Evolutionary conservation across 768 basidiomycete genomes (phyloP).

Genomic region (Boletus rubroflammeus): DNA sequence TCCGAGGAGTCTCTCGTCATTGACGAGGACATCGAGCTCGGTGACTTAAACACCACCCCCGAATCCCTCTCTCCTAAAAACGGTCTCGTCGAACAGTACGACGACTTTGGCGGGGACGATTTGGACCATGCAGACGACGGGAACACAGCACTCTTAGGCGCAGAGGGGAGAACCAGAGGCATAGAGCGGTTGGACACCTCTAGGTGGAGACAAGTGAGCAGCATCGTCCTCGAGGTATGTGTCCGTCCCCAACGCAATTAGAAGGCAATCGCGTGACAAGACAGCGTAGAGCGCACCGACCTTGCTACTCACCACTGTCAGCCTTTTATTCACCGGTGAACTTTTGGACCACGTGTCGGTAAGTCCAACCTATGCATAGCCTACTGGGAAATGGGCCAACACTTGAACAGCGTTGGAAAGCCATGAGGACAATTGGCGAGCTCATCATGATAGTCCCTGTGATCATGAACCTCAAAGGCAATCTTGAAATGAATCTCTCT

Average conservation of each 20-base stretch:
- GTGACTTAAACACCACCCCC: slow-evolving; percentile 25
- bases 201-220: slow-evolving; percentile 53
- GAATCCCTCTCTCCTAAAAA: slow-evolving; percentile 21
- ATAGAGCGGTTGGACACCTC: slow-evolving; percentile 21
- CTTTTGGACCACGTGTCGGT: slow-evolving; percentile 86
- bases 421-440: slow-evolving; percentile 88
- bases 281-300: slow-evolving; percentile 75
- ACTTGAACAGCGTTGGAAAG: slow-evolving; percentile 69
- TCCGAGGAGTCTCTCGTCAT: neutral
- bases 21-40: slow-evolving; percentile 32
- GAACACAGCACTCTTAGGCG: slow-evolving; percentile 42
- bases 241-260: neutral
- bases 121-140: slow-evolving; percentile 33
- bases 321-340: slow-evolving; percentile 87
- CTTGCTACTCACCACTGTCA: slow-evolving; percentile 76
- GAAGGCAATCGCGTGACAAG: slow-evolving; percentile 2
- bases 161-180: slow-evolving; percentile 28
- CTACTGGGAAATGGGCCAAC: slow-evolving; percentile 3
- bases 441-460: slow-evolving; percentile 96
- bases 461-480: slow-evolving; percentile 93
- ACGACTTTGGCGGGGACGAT: slow-evolving; percentile 26
- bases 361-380: slow-evolving; percentile 24
- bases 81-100: slow-evolving; percentile 23
- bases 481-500: slow-evolving; percentile 98
- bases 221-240: slow-evolving; percentile 71